Conservation (phyloP, 306 rosid species). For the Prunus campanulata region DNA sequence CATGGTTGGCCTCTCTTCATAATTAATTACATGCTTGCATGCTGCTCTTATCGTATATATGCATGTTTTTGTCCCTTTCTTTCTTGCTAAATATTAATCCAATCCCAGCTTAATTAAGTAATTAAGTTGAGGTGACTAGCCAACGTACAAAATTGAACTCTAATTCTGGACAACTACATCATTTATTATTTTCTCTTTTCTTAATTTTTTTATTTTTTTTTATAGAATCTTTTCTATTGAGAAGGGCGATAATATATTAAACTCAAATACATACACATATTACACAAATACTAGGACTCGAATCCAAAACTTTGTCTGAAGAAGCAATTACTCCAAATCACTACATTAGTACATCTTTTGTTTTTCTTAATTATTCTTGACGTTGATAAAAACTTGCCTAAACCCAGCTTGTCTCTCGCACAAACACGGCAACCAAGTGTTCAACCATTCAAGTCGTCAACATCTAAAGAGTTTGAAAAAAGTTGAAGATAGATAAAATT, state of each 20-base stretch:
- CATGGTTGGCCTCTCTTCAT: not conserved
- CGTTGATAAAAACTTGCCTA: not conserved
- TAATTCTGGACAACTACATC: not conserved
- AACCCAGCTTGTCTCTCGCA: not conserved
- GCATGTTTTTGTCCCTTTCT: not conserved
- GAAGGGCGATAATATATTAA: rapidly evolving
- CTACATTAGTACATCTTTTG: too few species aligned
- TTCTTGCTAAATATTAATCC: not conserved
- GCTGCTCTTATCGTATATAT: not conserved
- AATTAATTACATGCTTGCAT: not conserved
- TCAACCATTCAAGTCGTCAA: not conserved
- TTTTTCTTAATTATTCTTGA: not conserved
- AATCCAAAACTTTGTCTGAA: rapidly evolving
- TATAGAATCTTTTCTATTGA: rapidly evolving
- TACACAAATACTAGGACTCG: too few species aligned
- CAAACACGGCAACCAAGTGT: too few species aligned
- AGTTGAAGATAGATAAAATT: not conserved
- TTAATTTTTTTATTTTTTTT: too few species aligned
- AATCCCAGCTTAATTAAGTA: not conserved
- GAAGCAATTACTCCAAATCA: rapidly evolving
- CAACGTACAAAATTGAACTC: not conserved
- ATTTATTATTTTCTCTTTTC: too few species aligned
- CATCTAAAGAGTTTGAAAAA: not conserved
- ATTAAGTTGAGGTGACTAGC: not conserved
- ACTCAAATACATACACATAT: too few species aligned